Evolutionary conservation across 2,329 filamentous ascomycete genomes (phyloP), one percentile per base, ranked within the genome.

Genomic region (Chaetomiaceae sp.): DNA sequence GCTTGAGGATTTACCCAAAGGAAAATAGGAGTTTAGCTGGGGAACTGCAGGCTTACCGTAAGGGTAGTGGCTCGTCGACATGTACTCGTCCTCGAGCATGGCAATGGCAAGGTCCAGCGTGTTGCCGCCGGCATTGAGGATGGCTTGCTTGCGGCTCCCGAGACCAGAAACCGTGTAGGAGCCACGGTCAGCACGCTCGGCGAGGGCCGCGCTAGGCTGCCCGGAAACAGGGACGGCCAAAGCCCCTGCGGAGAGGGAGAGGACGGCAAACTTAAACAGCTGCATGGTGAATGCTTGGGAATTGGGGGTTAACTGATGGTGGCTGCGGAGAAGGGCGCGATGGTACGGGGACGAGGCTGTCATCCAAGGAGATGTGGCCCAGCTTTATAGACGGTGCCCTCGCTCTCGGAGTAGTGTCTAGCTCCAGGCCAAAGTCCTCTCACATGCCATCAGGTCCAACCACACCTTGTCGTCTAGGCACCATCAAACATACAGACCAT

Each of bases 91-190:
- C 33, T 47, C 44, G 3, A 47, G 44, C 44, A 47, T 47, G 29
- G 44, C 44, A 27, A 47, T 47, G 33, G 44, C 44, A 36, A 47
- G 20, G 14, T 47, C 44, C 7, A 47, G 44, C 1, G 44, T 47
- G 22, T 47, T 47, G 31, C 44, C 44, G 22, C 44, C 44, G 7
- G 44, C 44, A 11, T 37, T 37, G 15, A 47, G 44, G 22, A 47
- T 47, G 22, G 20, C 44, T 33, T 37, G 31, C 44, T 47, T 47
- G 2, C 44, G 44, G 14, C 15, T 23, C 2, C 44, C 44, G 5
- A 47, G 44, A 3, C 44, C 44, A 3, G 17, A 22, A 3, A 47
- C 44, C 7, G 44, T 47, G 17, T 47, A 47, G 6, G 31, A 47
- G 22, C 44, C 44, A 33, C 44, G 44, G 22, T 47, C 44, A 6